Evolutionary conservation across 768 basidiomycete genomes (phyloP).

Genomic region (Naematelia encephala): DNA sequence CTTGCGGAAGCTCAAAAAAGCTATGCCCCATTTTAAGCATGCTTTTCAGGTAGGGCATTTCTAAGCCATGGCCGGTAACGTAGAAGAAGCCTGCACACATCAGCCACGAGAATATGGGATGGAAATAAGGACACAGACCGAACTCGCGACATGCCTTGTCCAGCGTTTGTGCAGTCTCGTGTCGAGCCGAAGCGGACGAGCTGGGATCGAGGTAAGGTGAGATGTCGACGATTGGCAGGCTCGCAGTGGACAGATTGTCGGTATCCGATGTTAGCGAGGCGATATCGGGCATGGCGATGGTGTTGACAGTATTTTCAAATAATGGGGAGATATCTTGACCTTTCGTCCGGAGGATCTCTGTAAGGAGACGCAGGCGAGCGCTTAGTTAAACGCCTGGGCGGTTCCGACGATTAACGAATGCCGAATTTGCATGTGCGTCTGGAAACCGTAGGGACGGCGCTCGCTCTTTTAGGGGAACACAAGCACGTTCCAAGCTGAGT

Average conservation of each 20-base stretch:
- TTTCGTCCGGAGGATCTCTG: too few relatives aligned
- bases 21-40: constrained; percentile 24
- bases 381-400: too few relatives aligned
- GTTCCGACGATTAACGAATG: too few relatives aligned
- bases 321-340: too few relatives aligned
- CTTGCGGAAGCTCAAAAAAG: constrained; percentile 28
- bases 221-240: constrained; percentile 27
- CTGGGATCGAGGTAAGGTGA: constrained; percentile 18
- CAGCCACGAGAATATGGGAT: not conserved
- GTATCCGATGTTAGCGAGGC: constrained; percentile 12
- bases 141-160: constrained; percentile 28
- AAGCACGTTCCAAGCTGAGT: too few relatives aligned
- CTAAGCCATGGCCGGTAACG: constrained; percentile 29
- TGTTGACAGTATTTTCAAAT: too few relatives aligned
- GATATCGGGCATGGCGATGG: too few relatives aligned
- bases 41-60: constrained; percentile 15
- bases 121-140: too few relatives aligned
- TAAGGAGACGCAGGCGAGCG: too few relatives aligned
- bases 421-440: too few relatives aligned
- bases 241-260: constrained; percentile 12
- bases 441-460: too few relatives aligned
- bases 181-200: constrained; percentile 16
- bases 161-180: constrained; percentile 10
- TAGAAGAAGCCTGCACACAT: constrained; percentile 41
- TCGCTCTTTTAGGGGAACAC: too few relatives aligned